Evolutionary conservation across 345 rosid genomes (phyloP), one percentile per base, ranked within the genome.

Genomic region (Salix purpurea): DNA sequence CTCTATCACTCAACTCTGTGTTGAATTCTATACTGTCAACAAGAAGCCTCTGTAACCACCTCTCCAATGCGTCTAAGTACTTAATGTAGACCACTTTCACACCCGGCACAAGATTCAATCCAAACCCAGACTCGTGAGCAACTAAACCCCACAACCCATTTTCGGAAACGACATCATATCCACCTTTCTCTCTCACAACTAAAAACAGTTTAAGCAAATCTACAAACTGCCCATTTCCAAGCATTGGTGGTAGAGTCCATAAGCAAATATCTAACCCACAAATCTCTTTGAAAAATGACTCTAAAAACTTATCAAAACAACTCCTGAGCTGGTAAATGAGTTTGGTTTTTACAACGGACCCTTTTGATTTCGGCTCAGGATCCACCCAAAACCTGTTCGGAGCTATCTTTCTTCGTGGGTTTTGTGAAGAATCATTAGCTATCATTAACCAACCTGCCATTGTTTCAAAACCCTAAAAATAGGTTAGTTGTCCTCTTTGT

Each of bases 121-220:
- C 92, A 52, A 92, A 76, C 12, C 92, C 92, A 36, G 70, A 72
- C 76, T 89, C 94, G 74, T 68, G 60, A 62, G 86, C 88, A 74
- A 90, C 93, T 37, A 76, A 74, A 58, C 62, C 87, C 94, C 94
- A 89, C 70, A 67, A 78, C 34, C 82, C 85, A 67, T 81, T 75
- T 48, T 78, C 24, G 1, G 87, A 85, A 78, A 89, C 92, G 7
- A 76, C 81, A 39, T 75, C 58, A 23, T 76, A 82, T 1, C 93
- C 92, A 10, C 90, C 94, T 24, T 78, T 90, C 44, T 81, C 73
- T 44, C 86, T 84, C 77, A 89, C 96, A 34, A 73, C 76, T 48
- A 88, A 21, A 58, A 82, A 88, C 4, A 92, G 87, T 37, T 72
- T 85, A 69, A 86, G 84, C 88, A 92, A 85, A 83, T 89, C 87